Base-by-base conservation (phyloP, 495 filamentous ascomycete genomes). In the Tuber indicum region DNA sequence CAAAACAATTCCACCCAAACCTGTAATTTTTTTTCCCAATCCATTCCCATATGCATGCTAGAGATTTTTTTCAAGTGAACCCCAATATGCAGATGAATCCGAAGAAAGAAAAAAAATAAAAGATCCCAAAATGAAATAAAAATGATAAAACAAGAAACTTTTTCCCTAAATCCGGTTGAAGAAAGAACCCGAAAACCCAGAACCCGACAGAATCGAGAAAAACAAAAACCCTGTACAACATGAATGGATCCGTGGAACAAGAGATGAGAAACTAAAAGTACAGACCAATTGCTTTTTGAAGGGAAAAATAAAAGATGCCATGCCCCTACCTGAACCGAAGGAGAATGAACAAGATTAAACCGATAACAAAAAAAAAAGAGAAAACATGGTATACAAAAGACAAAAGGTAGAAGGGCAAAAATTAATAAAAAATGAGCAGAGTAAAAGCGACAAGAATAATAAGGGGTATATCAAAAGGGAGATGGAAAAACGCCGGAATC, bases 191-290 rank as follows among this genome's bases (percentile, higher is more conserved):
- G 46, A 73, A 80, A 79, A 66, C 14, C 32, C 2, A 80, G 75
- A 80, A 46, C 77, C 78, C 77, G 47, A 76, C 74, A 66, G 62
- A 78, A 80, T 76, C 73, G 75, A 58, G 74, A 77, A 77, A 75
- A 77, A 78, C 76, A 78, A 79, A 78, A 72, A 76, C 71, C 79
- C 76, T 78, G 77, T 78, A 74, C 71, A 77, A 77, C 74, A 74
- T 78, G 77, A 72, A 76, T 75, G 77, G 39, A 78, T 71, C 78
- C 73, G 44, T 72, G 78, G 75, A 78, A 80, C 58, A 66, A 66
- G 58, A 66, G 2, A 74, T 76, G 79, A 78, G 78, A 80, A 80
- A 80, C 78, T 80, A 80, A 80, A 76, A 80, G 79, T 80, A 80
- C 78, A 80, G 71, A 74, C 78, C 16, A 72, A 80, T 80, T 72